Evolutionary conservation across 2,329 filamentous ascomycete genomes (phyloP), one percentile per base, ranked within the genome.

Genomic region (Ascochyta pisi): DNA sequence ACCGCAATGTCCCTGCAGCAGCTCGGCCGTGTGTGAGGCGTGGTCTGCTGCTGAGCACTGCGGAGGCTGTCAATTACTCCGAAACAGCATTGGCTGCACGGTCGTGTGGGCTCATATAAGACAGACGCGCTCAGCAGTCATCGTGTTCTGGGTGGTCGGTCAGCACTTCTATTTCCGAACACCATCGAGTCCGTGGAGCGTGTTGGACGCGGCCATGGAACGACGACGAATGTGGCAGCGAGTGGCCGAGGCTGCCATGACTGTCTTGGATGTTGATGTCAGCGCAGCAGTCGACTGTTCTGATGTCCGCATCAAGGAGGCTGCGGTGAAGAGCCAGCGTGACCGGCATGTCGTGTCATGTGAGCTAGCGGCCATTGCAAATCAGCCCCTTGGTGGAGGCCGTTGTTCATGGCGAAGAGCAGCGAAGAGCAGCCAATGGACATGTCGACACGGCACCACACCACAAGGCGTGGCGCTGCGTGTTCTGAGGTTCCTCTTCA

Each of bases 1-100:
- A 49, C 44, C 33, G 50, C 31, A 46, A 19, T 50, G 59, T 57
- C 59, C 63, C 61, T 65, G 63, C 63, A 57, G 57, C 54, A 37
- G 49, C 45, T 53, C 42, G 41, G 35, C 37, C 35, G 45, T 37
- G 45, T 34, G 44, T 39, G 45, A 45, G 45, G 34, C 33, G 44
- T n/a, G 35, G 52, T 31, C 24, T 50, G 42, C 42, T 15, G 41
- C 37, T 50, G 35, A 47, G 37, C 31, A 50, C 31, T 41, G 42
- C 41, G 53, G 47, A 47, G 42, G 47, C 42, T 22, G 33, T 39
- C 50, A 58, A 54, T 61, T 60, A 58, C 60, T 57, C 29, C 54
- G 55, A 54, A 55, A 54, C 55, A 29, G 54, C 54, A 59, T 50
- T 57, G 38, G 47, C 53, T 50, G 58, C 50, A 52, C 44, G 50